phyloP scores from a whole-genome alignment of 495 filamentous ascomycete genomes.

The Lichina pygmaea region DNA sequence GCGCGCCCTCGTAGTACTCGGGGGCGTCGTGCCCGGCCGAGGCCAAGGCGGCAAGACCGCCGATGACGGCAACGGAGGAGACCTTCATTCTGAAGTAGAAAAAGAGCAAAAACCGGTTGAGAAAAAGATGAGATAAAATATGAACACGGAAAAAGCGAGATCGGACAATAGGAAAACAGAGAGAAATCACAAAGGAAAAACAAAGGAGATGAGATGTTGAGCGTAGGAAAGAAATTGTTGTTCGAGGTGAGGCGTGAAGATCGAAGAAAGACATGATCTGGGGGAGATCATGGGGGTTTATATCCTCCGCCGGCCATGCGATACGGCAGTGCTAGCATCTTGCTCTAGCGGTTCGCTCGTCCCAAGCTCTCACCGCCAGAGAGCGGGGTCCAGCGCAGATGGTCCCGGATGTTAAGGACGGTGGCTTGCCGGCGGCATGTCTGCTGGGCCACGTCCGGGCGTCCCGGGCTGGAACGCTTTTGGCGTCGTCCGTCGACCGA shows the following conservation, averaged over 20 bases:
- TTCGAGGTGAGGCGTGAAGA: constrained; percentile 1
- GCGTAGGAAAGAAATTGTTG: constrained; percentile 2
- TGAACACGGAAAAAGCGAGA: neutral
- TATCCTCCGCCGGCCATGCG: no score
- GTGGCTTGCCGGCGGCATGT: no score
- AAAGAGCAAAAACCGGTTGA: neutral
- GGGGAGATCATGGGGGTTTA: no score
- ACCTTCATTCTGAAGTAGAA: neutral
- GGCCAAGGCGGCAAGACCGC: constrained; percentile 1
- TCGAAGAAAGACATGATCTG: neutral
- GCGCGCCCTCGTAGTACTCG: neutral
- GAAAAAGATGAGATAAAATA: neutral
- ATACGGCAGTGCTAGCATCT: no score
- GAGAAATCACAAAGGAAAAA: neutral
- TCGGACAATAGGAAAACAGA: neutral
- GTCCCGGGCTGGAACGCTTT: no score
- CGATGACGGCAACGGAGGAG: neutral
- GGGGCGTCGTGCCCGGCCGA: neutral
- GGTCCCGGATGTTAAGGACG: no score
- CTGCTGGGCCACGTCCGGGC: no score
- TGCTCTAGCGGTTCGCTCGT: no score
- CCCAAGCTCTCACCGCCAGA: no score
- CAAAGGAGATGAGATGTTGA: neutral
- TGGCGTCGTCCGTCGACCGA: no score
- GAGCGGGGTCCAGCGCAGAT: no score